phyloP scores from a whole-genome alignment of 345 rosid species.

The Pseudoturritis turrita region DNA sequence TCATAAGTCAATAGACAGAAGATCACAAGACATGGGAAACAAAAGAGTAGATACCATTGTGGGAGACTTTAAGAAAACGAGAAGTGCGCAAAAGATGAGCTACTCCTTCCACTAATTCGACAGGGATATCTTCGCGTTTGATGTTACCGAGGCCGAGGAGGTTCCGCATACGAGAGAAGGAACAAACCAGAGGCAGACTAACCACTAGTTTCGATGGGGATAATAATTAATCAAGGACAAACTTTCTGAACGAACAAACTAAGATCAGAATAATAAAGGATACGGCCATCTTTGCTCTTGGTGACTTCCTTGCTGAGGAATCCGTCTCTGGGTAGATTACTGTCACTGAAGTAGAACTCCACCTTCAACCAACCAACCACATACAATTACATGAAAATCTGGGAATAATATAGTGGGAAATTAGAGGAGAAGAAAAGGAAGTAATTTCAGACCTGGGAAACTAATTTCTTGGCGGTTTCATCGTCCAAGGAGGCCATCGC shows the following conservation, averaged over 20 bases:
- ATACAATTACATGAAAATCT: not conserved
- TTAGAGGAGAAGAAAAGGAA: not conserved
- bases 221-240: not conserved
- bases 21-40: not conserved
- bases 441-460: slow-evolving; percentile 3
- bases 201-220: slow-evolving; percentile 31
- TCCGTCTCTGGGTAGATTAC: slow-evolving; percentile 33
- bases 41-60: slow-evolving; percentile 23
- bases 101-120: slow-evolving; percentile 4
- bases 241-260: too few relatives aligned
- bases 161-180: slow-evolving; percentile 41
- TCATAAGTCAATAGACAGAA: not conserved
- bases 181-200: slow-evolving; percentile 39
- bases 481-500: slow-evolving; percentile 22
- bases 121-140: slow-evolving; percentile 28
- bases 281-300: slow-evolving; percentile 38
- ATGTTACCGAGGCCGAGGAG: slow-evolving; percentile 32
- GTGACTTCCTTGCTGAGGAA: slow-evolving; percentile 26
- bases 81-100: slow-evolving; percentile 31
- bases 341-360: slow-evolving; percentile 43
- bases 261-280: slow-evolving; percentile 21
- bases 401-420: not conserved
- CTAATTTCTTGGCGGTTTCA: slow-evolving; percentile 18
- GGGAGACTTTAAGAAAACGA: slow-evolving; percentile 35
- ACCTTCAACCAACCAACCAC: slow-evolving; percentile 14